phyloP scores from a whole-genome alignment of 208 protist species.

The Leishmania gerbilli region DNA sequence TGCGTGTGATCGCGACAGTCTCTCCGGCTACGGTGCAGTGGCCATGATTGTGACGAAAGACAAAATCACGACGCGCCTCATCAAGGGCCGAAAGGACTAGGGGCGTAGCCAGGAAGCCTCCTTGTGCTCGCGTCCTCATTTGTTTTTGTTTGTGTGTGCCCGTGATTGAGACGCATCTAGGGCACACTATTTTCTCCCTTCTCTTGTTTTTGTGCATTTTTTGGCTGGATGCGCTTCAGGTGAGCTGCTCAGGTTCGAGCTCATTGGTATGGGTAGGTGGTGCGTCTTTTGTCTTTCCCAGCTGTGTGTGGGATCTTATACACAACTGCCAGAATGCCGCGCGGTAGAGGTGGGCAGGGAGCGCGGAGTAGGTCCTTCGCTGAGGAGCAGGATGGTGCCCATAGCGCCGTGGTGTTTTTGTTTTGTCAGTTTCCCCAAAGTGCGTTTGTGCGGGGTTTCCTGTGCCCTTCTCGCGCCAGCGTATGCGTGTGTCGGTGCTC shows the following conservation, averaged over 20 bases:
- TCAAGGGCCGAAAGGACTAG: conserved; percentile 90
- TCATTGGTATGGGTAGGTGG: conserved; percentile 5
- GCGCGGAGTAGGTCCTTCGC: neutral
- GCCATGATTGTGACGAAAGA: conserved; percentile 91
- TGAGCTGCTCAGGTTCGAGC: neutral
- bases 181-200: neutral
- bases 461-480: neutral
- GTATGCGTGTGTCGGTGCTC: neutral
- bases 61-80: conserved; percentile 81
- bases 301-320: neutral
- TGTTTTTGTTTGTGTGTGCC: neutral
- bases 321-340: neutral
- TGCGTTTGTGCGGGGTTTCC: neutral
- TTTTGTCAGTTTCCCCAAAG: neutral
- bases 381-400: neutral
- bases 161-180: neutral
- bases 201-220: neutral
- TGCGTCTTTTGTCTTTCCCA: neutral
- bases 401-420: neutral
- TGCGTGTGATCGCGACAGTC: conserved; percentile 96
- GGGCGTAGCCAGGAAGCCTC: neutral
- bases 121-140: neutral
- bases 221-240: neutral
- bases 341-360: neutral
- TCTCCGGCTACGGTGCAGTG: conserved; percentile 97